Evolutionary conservation across 2,329 filamentous ascomycete species (phyloP).

Genomic region (Talaromyces sp.): DNA sequence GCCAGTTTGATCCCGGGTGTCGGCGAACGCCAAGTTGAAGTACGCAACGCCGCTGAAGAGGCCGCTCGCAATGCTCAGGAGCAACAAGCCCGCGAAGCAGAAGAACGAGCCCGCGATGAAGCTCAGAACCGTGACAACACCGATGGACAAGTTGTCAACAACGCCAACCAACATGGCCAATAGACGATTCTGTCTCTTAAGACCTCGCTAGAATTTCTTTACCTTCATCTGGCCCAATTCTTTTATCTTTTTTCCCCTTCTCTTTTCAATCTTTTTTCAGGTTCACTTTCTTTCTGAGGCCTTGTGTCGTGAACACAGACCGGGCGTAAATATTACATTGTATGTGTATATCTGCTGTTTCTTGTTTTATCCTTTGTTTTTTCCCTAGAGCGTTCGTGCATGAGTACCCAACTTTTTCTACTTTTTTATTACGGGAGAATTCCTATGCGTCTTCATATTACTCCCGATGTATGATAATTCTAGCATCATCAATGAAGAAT

Average conservation of each 20-base stretch:
- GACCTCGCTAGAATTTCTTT: background rate
- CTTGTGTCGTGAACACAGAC: background rate
- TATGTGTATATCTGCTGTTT: background rate
- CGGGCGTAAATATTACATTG: background rate
- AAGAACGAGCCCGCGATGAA: conserved; percentile 19
- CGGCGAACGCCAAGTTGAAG: conserved; percentile 57
- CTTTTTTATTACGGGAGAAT: background rate
- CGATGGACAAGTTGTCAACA: background rate
- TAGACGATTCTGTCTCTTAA: background rate
- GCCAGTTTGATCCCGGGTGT: conserved; percentile 60
- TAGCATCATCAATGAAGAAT: background rate
- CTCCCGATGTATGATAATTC: background rate
- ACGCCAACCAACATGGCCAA: background rate
- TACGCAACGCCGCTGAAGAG: conserved; percentile 50
- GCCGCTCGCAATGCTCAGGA: conserved; percentile 25
- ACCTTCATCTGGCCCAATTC: background rate
- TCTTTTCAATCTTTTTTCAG: background rate
- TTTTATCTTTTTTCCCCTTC: background rate
- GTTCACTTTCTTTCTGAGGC: background rate
- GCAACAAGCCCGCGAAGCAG: conserved; percentile 23
- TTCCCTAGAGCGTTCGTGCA: background rate
- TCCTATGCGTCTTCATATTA: background rate
- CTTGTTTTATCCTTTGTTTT: background rate
- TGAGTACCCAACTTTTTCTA: background rate
- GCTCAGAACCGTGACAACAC: background rate